Evolutionary conservation across 1,284 basidiomycete genomes (phyloP).

Genomic region (Coriolopsis trogii): DNA sequence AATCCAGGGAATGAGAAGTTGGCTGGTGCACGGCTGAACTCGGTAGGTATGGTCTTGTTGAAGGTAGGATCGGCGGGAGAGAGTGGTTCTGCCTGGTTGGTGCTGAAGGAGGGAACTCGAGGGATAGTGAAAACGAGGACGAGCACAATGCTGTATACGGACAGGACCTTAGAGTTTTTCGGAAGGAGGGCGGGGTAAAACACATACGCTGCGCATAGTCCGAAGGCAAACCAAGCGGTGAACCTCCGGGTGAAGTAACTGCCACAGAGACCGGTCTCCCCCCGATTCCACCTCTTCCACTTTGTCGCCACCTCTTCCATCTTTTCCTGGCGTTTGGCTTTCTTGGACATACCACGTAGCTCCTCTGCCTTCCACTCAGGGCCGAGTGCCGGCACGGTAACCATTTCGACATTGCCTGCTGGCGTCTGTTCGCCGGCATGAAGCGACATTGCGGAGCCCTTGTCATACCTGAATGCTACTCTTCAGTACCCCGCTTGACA

Average conservation of each 20-base stretch:
- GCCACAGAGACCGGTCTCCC: constrained; percentile 57
- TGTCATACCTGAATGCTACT: constrained; percentile 10
- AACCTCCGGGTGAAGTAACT: constrained; percentile 73
- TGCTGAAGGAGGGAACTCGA: constrained; percentile 71
- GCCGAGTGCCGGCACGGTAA: constrained; percentile 86
- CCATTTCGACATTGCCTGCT: constrained; percentile 68
- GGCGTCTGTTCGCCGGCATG: constrained; percentile 39
- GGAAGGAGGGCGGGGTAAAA: background rate
- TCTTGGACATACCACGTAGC: constrained; percentile 72
- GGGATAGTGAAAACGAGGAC: constrained; percentile 79
- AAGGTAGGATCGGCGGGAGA: constrained; percentile 57
- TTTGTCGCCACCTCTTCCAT: constrained; percentile 53
- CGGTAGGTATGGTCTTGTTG: constrained; percentile 54
- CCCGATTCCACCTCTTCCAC: constrained; percentile 35
- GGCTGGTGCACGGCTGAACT: constrained; percentile 73
- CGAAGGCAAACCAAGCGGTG: constrained; percentile 71
- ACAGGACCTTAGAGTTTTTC: background rate
- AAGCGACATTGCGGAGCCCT: constrained; percentile 30
- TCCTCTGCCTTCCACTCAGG: constrained; percentile 85
- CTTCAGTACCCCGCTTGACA: too few species aligned
- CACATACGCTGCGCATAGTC: constrained; percentile 64
- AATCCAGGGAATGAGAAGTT: constrained; percentile 86
- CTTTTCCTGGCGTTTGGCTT: constrained; percentile 62
- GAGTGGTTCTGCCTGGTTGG: constrained; percentile 63
- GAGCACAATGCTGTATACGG: constrained; percentile 64